Conservation (phyloP, 306 rosid genomes). For the Prosopis cineraria region DNA sequence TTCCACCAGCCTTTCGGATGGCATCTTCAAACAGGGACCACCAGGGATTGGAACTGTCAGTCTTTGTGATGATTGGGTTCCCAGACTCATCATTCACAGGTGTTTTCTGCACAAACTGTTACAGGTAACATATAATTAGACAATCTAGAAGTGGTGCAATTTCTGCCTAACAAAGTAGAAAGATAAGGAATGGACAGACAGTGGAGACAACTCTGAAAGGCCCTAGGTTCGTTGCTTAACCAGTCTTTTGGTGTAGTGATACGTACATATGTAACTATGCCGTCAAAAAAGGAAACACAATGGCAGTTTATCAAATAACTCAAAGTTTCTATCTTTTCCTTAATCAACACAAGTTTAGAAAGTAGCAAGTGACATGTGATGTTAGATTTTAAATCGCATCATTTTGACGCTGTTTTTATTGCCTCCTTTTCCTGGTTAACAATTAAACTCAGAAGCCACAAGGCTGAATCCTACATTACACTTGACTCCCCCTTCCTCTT, state of each 20-base stretch:
- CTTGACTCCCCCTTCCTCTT: too few species aligned
- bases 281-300: slow-evolving; percentile 4
- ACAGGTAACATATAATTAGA: slow-evolving; percentile 40
- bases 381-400: background rate
- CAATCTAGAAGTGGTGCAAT: slow-evolving; percentile 17
- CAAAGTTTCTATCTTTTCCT: background rate
- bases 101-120: slow-evolving; percentile 78
- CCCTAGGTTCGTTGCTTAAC: background rate
- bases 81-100: slow-evolving; percentile 52
- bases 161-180: background rate
- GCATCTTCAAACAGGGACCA: slow-evolving; percentile 84
- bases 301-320: slow-evolving; percentile 13
- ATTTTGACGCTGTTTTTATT: background rate
- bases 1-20: slow-evolving; percentile 70
- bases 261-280: background rate
- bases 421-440: background rate
- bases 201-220: background rate
- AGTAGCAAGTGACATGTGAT: background rate
- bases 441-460: background rate
- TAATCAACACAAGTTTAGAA: background rate
- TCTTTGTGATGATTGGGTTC: slow-evolving; percentile 63
- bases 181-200: background rate
- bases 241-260: background rate
- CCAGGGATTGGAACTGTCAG: slow-evolving; percentile 88
- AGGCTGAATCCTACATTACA: background rate